Evolutionary conservation across 2,329 filamentous ascomycete species (phyloP).

Genomic region (Stemphylium lycopersici): DNA sequence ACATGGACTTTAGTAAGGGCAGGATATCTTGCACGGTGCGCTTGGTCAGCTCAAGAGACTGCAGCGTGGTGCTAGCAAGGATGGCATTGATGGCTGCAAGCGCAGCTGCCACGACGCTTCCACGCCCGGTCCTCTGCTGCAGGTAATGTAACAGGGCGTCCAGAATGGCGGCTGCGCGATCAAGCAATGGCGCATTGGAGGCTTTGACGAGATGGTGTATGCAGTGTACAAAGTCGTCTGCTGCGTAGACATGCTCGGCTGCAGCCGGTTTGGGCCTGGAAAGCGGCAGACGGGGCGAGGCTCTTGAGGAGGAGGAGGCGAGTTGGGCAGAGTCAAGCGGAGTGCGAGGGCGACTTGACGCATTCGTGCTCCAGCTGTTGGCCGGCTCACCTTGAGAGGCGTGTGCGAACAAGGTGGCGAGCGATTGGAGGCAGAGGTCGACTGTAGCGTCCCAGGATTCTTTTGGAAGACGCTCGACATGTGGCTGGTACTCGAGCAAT

Average conservation of each 20-base stretch:
- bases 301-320: conserved; percentile 28
- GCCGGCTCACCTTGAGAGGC: conserved; percentile 27
- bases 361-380: conserved; percentile 38
- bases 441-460: conserved; percentile 72
- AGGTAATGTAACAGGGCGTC: conserved; percentile 66
- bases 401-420: conserved; percentile 50
- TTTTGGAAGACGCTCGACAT: conserved; percentile 77
- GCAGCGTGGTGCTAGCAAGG: conserved; percentile 68
- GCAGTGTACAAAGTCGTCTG: conserved; percentile 62
- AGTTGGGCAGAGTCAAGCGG: conserved; percentile 38
- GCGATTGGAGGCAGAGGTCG: conserved; percentile 71
- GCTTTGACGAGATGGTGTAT: conserved; percentile 68
- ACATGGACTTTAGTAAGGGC: conserved; percentile 75
- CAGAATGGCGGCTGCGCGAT: conserved; percentile 63
- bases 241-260: conserved; percentile 31
- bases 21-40: conserved; percentile 66
- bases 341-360: conserved; percentile 40
- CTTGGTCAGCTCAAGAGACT: conserved; percentile 69
- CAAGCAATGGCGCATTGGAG: conserved; percentile 70
- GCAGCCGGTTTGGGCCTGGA: conserved; percentile 24
- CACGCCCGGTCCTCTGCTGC: conserved; percentile 63
- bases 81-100: conserved; percentile 79
- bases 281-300: conserved; percentile 31
- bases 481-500: conserved; percentile 74
- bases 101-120: conserved; percentile 73